Base-by-base conservation (phyloP, 805 yeast genomes). In the Candida ulmi region DNA sequence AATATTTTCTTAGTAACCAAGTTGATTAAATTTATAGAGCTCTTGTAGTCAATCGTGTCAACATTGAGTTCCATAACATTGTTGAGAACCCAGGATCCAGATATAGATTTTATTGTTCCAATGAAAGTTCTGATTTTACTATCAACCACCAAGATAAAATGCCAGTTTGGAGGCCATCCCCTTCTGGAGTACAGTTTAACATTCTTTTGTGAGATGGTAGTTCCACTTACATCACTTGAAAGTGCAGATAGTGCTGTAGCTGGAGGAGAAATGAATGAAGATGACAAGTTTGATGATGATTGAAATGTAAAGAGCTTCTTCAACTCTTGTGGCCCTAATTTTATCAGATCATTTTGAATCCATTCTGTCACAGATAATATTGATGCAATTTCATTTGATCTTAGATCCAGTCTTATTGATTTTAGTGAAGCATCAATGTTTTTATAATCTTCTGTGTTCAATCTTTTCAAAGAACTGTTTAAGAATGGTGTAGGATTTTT, bases 291-390 rank as follows among this genome's bases (percentile, higher is more conserved):
- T 6, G n/a, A 21, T 21, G 24, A 21, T 7, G 24, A 8, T 11
- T 26, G 24, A 21, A 33, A 37, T 7, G 38, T 39, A 17, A 54
- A 54, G 17, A 65, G 40, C 34, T 57, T 60, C 28, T 50, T 50
- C 17, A 69, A 54, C 52, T 80, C 88, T 17, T 64, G 66, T 3
- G 68, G 66, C 2, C 68, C 62, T 23, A 84, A 51, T 25, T 61
- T 66, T 35, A 83, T 68, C 30, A 75, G 69, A 30, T 73, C 76
- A 46, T 75, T 75, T n/a, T 68, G 63, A 6, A 76, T 69, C 93
- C 93, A 85, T 23, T 81, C 85, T 0, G 80, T 73, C 0, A 86
- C 81, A 28, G 68, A 65, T 39, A 86, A 70, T 44, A 80, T 68
- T 8, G 76, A 70, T 11, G 74, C 61, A 23, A 80, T 63, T 41